Base-by-base conservation (phyloP, 768 basidiomycete species). In the Pleurotus sapidus region DNA sequence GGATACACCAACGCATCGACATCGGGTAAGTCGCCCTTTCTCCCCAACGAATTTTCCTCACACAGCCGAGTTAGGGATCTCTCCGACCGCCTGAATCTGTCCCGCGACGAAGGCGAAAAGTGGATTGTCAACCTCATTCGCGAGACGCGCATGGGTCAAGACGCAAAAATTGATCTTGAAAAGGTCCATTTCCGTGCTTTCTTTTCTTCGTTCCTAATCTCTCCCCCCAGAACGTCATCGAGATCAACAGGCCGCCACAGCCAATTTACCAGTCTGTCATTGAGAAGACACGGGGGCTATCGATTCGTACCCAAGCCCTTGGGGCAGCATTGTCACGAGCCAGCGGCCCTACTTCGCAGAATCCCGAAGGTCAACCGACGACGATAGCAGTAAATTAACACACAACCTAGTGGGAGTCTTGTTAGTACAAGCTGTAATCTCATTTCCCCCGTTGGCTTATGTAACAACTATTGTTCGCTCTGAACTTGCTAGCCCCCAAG, bases 111-210 rank as follows among this genome's bases (percentile, higher is more conserved):
- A 68, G 97, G 96, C 50, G 97, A 99, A 70, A 96, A 96, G 66
- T 99, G 96, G 96, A 96, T 98, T 60, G 97, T 98, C 65, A 98
- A 98, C 77, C 89, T 98, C 60, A 97, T 98, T 65, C 87, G 97
- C 34, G 97, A 98, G 73, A 96, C 95, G 5, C 84, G 94, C 46
- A 93, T 96, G 89, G 93, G 93, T 12, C 89, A 92, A 1, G 96
- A 98, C 64, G 96, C 96, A 51, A 97, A 96, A 77, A 98, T 98
- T 59, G 96, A 98, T 71, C 80, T 98, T 24, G 94, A 95, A 72
- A 94, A 96, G 80, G 94, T 91, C 59, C 39, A 76, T 59, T 59
- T 47, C 12, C 17, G 9, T 24, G 51, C 5, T 18, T 14, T 40
- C 8, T 18, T 24, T 14, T 51, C 24, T 46, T 54, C 6, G 27